phyloP scores from a whole-genome alignment of 2,329 filamentous ascomycete species.

The Neofusicoccum sp. region DNA sequence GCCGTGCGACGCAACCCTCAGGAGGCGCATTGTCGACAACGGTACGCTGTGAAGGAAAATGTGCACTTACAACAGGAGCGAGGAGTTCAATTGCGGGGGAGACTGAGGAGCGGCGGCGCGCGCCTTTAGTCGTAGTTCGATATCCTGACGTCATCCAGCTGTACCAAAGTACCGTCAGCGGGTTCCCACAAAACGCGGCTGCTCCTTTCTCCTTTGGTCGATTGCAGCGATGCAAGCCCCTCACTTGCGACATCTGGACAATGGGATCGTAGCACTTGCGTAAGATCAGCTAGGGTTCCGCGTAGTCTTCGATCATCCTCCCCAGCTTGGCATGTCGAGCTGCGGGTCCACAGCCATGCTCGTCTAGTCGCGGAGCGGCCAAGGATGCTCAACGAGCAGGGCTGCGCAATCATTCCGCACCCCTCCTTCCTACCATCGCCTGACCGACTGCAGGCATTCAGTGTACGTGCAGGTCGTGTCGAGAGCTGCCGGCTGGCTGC shows the following conservation, averaged over 20 bases:
- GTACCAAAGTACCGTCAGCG: slow-evolving; percentile 8
- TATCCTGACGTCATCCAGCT: slow-evolving; percentile 3
- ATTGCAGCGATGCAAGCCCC: slow-evolving; percentile 12
- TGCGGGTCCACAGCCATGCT: neutral
- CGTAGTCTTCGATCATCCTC: slow-evolving; percentile 1
- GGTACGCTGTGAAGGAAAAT: neutral
- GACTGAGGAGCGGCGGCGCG: neutral
- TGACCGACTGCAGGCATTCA: neutral
- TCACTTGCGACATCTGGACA: slow-evolving; percentile 13
- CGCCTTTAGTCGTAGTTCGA: slow-evolving; percentile 10
- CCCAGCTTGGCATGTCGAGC: slow-evolving; percentile 2
- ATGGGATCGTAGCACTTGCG: slow-evolving; percentile 13
- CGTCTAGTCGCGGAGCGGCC: neutral
- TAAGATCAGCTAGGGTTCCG: slow-evolving; percentile 5
- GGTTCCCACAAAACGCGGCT: slow-evolving; percentile 3
- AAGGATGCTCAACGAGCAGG: neutral
- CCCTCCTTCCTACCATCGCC: neutral
- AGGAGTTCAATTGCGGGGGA: neutral
- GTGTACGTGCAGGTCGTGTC: neutral
- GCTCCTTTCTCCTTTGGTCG: slow-evolving; percentile 6
- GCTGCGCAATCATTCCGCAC: neutral
- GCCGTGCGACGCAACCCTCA: neutral
- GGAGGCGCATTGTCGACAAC: neutral
- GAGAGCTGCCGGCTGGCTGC: neutral
- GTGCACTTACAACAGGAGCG: slow-evolving; percentile 1